Evolutionary conservation across 2,329 filamentous ascomycete species (phyloP), one percentile per base, ranked within the genome.

Genomic region (Fusarium torreyae): DNA sequence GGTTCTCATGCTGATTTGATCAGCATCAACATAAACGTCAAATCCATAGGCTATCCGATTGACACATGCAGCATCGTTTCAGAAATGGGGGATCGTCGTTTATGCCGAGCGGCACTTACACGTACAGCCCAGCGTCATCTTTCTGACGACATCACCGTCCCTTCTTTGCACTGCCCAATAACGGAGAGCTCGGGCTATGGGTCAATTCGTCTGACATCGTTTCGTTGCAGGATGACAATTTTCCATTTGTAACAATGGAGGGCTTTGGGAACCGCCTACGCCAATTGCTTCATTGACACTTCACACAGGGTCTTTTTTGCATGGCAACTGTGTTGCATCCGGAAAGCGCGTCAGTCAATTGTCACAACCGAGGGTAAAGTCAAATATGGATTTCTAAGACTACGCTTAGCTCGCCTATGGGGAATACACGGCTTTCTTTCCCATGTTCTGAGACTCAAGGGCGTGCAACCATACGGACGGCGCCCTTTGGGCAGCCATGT

Each of bases 61-160:
- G 66, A 73, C 63, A 70, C 63, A 71, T 68, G 51, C 48, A 55
- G 24, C 57, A 24, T 54, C 63, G 71, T 72, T 66, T 66, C 62
- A 66, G 64, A 68, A 57, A 57, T 26, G 48, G 56, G 24, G 52
- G 52, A 26, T 57, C 33, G 39, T 36, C 50, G 36, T 54, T 63
- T 62, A 49, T 64, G 59, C 57, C 58, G 58, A 68, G 65, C 56
- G 61, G 71, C 66, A 63, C 63, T 56, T 73, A 66, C 57, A 73
- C 61, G 45, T 63, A 66, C 62, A 50, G 49, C 51, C 45, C 58
- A 61, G 38, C 53, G 48, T 43, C 57, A 52, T 53, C 33, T 45
- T 57, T 53, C 55, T 66, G 46, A 72, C 64, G 51, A 66, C 59
- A 65, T 65, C 44, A 40, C 57, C 42, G 45, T 57, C 50, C 66